Percentiles rank a stretch among this genome's conserved stretches.
Evolutionary conservation across 2,329 filamentous ascomycete genomes (phyloP).

Genomic region (Karstenula rhodostoma): DNA sequence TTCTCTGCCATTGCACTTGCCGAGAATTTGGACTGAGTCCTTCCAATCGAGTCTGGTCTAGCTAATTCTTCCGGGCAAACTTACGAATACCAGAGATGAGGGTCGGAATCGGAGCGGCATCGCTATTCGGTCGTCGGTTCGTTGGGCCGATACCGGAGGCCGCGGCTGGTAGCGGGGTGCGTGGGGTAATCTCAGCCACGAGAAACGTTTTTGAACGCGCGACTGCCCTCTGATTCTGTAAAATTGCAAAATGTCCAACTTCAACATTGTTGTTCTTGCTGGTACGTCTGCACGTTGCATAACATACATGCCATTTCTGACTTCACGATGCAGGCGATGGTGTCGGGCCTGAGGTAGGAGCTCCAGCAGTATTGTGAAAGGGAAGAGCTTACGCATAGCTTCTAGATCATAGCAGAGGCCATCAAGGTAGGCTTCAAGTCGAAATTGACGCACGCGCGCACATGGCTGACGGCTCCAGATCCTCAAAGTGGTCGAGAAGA

Average conservation of each 20-base stretch:
- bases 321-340: conserved; percentile 48
- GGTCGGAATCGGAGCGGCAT: conserved; percentile 1
- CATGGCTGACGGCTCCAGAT: conserved; percentile 61
- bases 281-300: conserved; percentile 36
- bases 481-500: conserved; percentile 79
- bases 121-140: conserved; percentile 5
- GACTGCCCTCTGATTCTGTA: background rate
- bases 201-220: conserved; percentile 11
- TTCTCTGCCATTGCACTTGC: conserved; percentile 57
- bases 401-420: conserved; percentile 80
- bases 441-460: background rate
- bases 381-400: conserved; percentile 28
- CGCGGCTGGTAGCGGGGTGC: conserved; percentile 11
- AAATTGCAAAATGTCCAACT: conserved; percentile 44
- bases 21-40: conserved; percentile 20
- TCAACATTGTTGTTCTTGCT: conserved; percentile 53
- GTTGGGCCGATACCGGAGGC: conserved; percentile 2
- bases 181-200: conserved; percentile 7
- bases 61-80: too few relatives aligned
- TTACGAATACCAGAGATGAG: background rate
- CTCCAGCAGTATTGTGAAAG: conserved; percentile 4
- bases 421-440: conserved; percentile 70
- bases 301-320: background rate
- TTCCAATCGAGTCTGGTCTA: background rate
- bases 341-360: conserved; percentile 51